Conservation (phyloP, 1,139 yeast species). For the Debaryomycetaceae sp. region DNA sequence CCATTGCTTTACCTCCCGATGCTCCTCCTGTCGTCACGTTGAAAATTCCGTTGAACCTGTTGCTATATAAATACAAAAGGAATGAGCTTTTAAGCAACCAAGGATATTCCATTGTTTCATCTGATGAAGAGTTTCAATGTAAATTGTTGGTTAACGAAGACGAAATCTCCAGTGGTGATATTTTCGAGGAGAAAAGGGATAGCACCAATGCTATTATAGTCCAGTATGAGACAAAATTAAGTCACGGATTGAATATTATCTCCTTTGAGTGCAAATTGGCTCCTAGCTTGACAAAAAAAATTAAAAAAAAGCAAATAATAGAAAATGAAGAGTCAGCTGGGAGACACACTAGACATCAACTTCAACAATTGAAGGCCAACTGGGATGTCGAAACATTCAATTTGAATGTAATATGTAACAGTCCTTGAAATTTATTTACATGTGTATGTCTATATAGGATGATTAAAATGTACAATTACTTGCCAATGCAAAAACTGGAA, state of each 20-base stretch:
- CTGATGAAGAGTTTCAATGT: slow-evolving; percentile 43
- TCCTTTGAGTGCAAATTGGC: slow-evolving; percentile 47
- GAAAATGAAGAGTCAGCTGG: slow-evolving; percentile 31
- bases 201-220: slow-evolving; percentile 24
- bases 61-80: slow-evolving; percentile 33
- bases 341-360: slow-evolving; percentile 47
- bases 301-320: slow-evolving; percentile 23
- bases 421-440: slow-evolving; percentile 8
- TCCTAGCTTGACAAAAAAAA: slow-evolving; percentile 31
- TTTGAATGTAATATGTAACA: slow-evolving; percentile 26
- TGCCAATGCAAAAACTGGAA: slow-evolving; percentile 91
- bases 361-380: slow-evolving; percentile 44
- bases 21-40: slow-evolving; percentile 43
- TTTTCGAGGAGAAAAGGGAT: slow-evolving; percentile 34
- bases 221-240: slow-evolving; percentile 47
- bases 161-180: slow-evolving; percentile 36
- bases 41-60: slow-evolving; percentile 41
- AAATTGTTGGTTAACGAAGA: slow-evolving; percentile 48
- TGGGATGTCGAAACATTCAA: slow-evolving; percentile 48
- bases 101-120: slow-evolving; percentile 21
- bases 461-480: slow-evolving; percentile 34
- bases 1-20: slow-evolving; percentile 43
- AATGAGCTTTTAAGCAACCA: slow-evolving; percentile 32
- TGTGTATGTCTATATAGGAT: slow-evolving; percentile 1
- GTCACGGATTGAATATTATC: slow-evolving; percentile 46